Evolutionary conservation across 257 asterid species (phyloP), one percentile per base, ranked within the genome.

Genomic region (Buddleja alternifolia): DNA sequence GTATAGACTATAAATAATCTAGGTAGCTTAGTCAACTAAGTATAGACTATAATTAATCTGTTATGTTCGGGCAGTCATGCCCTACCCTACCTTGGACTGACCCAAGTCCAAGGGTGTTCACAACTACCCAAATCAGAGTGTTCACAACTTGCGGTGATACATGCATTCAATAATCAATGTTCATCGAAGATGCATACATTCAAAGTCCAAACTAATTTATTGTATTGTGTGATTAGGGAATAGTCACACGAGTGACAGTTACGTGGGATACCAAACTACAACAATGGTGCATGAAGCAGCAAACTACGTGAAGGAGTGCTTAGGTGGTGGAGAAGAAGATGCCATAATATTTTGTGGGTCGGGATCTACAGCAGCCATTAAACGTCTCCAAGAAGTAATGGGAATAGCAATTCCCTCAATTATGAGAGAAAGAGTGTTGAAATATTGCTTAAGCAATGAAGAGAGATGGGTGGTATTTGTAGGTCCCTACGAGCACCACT

Each of bases 401-500:
- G 96, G 89, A 10, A 29, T 88, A 10, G 56, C 85, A 7, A 45
- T 86, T 15, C 83, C 94, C 2, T 84, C 94, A 1, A 79, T 73
- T 2, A 57, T 83, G 6, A 77, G 96, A 44, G 85, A 81, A 1
- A 81, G 75, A 36, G 52, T 85, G 21, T 48, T 83, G 54, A 57
- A 75, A 20, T n/a, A n/a, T n/a, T 77, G 77, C 62, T 40, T 84
- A 0, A 40, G 60, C 10, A 12, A 69, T 0, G 76, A 78, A 39
- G 94, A 89, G 23, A 81, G 89, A 65, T 89, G 92, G 94, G 86
- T 85, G 1, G 87, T 85, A 1, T 73, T 87, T 16, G 79, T 89
- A 0, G 96, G 96, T 0, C 95, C 96, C 1, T 87, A 83, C 59
- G 96, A 89, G 66, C 95, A 87, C 80, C 95, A 89, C 72, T 87